Percentiles rank a stretch among this genome's conserved stretches.
Conservation (phyloP, 345 rosid species). For the Populus simonii region DNA sequence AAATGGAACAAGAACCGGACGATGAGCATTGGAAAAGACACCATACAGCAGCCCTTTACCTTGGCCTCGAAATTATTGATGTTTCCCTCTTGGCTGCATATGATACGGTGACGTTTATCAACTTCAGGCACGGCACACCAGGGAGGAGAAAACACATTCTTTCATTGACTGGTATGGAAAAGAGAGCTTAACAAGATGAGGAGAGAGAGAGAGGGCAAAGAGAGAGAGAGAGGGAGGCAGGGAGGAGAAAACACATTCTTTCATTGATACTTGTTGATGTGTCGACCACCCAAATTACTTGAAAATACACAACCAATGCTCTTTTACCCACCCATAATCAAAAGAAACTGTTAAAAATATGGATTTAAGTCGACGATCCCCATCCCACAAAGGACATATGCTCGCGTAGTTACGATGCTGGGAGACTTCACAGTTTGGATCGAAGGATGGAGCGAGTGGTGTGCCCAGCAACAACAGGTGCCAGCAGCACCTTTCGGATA, state of each 20-base stretch:
- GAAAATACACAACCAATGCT: conserved; percentile 23
- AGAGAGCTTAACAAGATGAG: no score
- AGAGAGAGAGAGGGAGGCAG: neutral
- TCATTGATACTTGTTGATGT: conserved; percentile 9
- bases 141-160: no score
- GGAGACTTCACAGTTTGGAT: conserved; percentile 9
- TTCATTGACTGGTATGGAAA: no score
- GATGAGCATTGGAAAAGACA: no score
- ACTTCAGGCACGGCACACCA: no score
- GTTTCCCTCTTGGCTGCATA: no score
- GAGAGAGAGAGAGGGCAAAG: no score
- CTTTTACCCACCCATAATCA: conserved; percentile 17
- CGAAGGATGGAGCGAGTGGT: neutral
- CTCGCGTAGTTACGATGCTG: neutral
- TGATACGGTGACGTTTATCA: no score
- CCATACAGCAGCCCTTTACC: no score
- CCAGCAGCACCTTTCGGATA: conserved; percentile 31
- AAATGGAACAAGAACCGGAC: no score
- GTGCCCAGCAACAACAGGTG: conserved; percentile 18
- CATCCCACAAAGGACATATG: neutral
- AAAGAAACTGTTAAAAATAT: conserved; percentile 8
- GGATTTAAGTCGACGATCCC: conserved; percentile 3
- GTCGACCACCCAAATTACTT: conserved; percentile 23
- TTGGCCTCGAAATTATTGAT: no score
- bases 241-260: conserved; percentile 7